A percentile compares a stretch with the other conserved stretches of the same genome.
These are phyloP conservation scores for Sporobolus alterniflorus DNA, from an alignment of 202 grass and related monocot species.

Conservation along the genomic window DNA sequence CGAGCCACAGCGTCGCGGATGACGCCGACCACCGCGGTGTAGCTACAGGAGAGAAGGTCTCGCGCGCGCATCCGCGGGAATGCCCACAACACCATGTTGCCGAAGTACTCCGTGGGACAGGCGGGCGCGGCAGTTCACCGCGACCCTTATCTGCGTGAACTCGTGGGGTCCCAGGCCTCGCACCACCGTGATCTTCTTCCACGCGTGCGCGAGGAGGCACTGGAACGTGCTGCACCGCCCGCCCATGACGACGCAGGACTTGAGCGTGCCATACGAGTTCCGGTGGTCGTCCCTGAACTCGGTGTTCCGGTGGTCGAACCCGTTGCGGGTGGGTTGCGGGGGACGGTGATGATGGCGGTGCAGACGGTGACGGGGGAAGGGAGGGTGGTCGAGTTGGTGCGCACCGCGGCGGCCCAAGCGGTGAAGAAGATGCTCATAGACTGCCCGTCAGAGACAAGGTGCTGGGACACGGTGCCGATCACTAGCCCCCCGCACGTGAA, in stretches of 20 bases:
- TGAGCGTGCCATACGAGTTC: constrained; percentile 38
- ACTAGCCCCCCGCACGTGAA: constrained; percentile 56
- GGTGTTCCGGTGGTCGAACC: constrained; percentile 39
- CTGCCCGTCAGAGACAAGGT: constrained; percentile 56
- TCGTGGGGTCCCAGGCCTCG: constrained; percentile 36
- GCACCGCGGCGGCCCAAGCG: constrained; percentile 38
- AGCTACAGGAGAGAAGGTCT: constrained; percentile 7
- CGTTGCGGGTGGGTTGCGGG: background rate
- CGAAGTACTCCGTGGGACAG: constrained; percentile 36
- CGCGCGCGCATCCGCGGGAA: constrained; percentile 33
- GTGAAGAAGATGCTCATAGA: constrained; percentile 54
- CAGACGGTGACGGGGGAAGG: constrained; percentile 42
- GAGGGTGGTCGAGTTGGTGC: constrained; percentile 13
- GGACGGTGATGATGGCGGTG: background rate
- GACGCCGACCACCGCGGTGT: background rate
- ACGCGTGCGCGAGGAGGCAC: constrained; percentile 43
- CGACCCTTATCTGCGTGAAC: constrained; percentile 39
- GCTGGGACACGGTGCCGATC: constrained; percentile 37
- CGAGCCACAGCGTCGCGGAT: constrained; percentile 36
- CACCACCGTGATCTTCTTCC: constrained; percentile 53
- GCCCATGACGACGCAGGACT: constrained; percentile 6
- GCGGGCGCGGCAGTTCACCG: constrained; percentile 45
- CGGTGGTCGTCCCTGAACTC: constrained; percentile 34
- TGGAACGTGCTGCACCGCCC: constrained; percentile 44
- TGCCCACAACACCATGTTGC: constrained; percentile 49